Evolutionary conservation across 768 basidiomycete species (phyloP), one percentile per base, ranked within the genome.

Genomic region (Clathrus columnatus): DNA sequence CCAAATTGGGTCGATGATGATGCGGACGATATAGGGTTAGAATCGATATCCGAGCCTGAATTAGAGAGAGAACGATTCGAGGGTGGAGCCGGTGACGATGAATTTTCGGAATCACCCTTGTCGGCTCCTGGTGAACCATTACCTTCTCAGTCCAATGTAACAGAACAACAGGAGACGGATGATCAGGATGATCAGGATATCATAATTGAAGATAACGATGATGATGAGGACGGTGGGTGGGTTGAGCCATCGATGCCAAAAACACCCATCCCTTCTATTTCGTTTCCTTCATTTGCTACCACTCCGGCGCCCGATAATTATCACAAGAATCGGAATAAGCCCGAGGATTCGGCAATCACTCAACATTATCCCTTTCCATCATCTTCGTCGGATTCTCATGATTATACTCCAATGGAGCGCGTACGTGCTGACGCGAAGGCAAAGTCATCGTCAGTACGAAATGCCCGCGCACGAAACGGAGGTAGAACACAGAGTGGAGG

Each of bases 401-500:
- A 17, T 1, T 18, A 18, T 29, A 26, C 26, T 23, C 11, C 11
- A 20, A 29, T 30, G 50, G 32, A 36, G 56, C 57, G 56, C 57
- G 48, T 17, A 51, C 16, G 46, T 10, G 32, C 48, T 30, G 50
- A 50, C 28, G 48, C 45, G 23, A 54, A 53, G 30, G 18, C 20
- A 16, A 46, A 21, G 63, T 65, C 66, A 29, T 62, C 70, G 59
- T 73, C 69, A 56, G 86, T 89, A 85, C 83, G 86, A 63, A 82
- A 77, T 2, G 78, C 82, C 24, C 78, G 84, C 42, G 88, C 83
- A 48, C 74, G 86, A 56, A 85, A 90, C 67, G 87, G 88, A 2
- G 88, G 88, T 36, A 73, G 87, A 61, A 91, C 88, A 59, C 85
- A 88, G 71, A 91, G 87, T 63, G 87, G 87, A 1, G 88, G 88